A percentile compares a stretch with the other conserved stretches of the same genome.
Evolutionary conservation across 192 early-diverging fungal genomes (phyloP).

Genomic region (Coemansia sp.): DNA sequence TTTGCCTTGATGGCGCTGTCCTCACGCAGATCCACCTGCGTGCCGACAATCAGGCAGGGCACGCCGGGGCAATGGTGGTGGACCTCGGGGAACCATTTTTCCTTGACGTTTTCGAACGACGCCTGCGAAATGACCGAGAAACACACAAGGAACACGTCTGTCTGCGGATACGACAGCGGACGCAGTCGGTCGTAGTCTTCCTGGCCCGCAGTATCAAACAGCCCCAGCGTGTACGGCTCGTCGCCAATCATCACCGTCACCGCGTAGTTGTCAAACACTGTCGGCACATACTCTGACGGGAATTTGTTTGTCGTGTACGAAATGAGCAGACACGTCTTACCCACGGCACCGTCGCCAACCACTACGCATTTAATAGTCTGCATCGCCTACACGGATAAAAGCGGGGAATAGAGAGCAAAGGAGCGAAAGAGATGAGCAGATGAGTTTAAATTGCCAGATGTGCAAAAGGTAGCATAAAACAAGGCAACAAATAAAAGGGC

Average conservation of each 20-base stretch:
- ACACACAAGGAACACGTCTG: constrained; percentile 90
- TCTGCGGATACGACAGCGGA: constrained; percentile 87
- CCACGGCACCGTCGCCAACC: constrained; percentile 91
- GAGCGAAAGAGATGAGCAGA: not conserved
- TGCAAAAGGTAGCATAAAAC: not conserved
- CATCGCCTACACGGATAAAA: constrained; percentile 50
- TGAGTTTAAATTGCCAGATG: no score
- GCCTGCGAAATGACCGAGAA: constrained; percentile 83
- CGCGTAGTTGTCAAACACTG: constrained; percentile 94
- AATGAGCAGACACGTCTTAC: constrained; percentile 87
- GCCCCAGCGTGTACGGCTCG: constrained; percentile 79
- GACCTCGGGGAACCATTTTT: constrained; percentile 46
- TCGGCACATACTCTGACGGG: constrained; percentile 77
- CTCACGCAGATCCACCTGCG: constrained; percentile 51
- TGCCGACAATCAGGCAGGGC: constrained; percentile 28
- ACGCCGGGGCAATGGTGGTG: constrained; percentile 23
- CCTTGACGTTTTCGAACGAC: constrained; percentile 75
- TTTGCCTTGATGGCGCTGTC: no score
- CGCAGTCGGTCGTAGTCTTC: constrained; percentile 96
- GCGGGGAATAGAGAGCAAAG: no score
- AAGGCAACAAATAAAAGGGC: not conserved
- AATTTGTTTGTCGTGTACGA: constrained; percentile 82
- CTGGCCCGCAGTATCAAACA: constrained; percentile 98
- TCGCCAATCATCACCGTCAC: constrained; percentile 85
- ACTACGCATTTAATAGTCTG: constrained; percentile 90